phyloP scores from a whole-genome alignment of 768 basidiomycete species.

The Naganishia vaughanmartiniae region DNA sequence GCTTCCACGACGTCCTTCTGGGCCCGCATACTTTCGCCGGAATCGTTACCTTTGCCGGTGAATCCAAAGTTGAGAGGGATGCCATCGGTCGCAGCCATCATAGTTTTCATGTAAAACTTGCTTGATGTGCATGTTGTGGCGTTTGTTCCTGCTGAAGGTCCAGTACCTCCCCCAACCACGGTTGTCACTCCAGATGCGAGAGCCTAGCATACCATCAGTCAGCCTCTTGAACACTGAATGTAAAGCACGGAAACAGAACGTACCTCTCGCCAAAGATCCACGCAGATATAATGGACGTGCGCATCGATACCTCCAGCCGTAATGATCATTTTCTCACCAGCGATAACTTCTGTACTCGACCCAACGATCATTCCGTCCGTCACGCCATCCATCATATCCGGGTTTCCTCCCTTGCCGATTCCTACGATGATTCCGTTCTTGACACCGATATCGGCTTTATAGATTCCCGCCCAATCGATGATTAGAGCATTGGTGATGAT shows the following conservation, averaged over 20 bases:
- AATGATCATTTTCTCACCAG: slow-evolving; percentile 88
- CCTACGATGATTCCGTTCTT: slow-evolving; percentile 76
- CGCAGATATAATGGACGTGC: slow-evolving; percentile 93
- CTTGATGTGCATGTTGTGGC: slow-evolving; percentile 94
- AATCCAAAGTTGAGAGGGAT: slow-evolving; percentile 89
- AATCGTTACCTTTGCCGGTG: slow-evolving; percentile 95
- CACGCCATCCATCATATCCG: slow-evolving; percentile 82
- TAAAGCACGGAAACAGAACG: not conserved
- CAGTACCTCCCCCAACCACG: slow-evolving; percentile 93
- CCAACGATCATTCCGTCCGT: slow-evolving; percentile 73
- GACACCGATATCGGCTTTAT: slow-evolving; percentile 97
- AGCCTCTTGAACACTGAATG: slow-evolving; percentile 32
- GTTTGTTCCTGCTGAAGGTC: slow-evolving; percentile 81
- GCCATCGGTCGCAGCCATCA: slow-evolving; percentile 87
- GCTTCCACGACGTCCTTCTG: slow-evolving; percentile 77
- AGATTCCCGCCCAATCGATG: slow-evolving; percentile 90
- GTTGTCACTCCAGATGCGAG: slow-evolving; percentile 72
- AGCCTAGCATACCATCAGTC: slow-evolving; percentile 37
- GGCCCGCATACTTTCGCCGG: slow-evolving; percentile 60
- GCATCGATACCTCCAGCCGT: slow-evolving; percentile 91
- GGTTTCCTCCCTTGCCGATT: slow-evolving; percentile 97
- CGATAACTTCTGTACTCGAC: slow-evolving; percentile 86
- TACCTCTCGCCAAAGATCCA: slow-evolving; percentile 84
- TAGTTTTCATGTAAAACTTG: slow-evolving; percentile 80
- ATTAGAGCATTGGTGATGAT: slow-evolving; percentile 94